Conservation (phyloP, 2,329 filamentous ascomycete species). For the Huntiella savannae region DNA sequence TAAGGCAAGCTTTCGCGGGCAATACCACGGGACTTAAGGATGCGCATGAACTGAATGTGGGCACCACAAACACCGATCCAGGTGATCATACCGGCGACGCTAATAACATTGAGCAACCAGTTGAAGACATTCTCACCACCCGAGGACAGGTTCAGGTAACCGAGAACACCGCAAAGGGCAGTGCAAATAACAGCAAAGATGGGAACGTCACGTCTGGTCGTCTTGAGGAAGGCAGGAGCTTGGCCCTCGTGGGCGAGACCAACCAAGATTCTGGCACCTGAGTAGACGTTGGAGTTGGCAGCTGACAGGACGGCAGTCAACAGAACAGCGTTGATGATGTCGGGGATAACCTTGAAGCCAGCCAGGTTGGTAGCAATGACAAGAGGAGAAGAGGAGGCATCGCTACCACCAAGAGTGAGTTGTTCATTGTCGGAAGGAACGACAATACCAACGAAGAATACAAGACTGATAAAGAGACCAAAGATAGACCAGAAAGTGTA, state of each 20-base stretch:
- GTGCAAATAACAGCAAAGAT: slow-evolving; percentile 35
- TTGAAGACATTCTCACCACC: slow-evolving; percentile 43
- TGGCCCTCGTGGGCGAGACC: slow-evolving; percentile 45
- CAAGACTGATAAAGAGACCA: slow-evolving; percentile 42
- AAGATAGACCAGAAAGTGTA: slow-evolving; percentile 62
- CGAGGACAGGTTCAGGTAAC: slow-evolving; percentile 46
- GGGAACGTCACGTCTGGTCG: slow-evolving; percentile 41
- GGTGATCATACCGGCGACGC: slow-evolving; percentile 49
- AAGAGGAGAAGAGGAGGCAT: slow-evolving; percentile 47
- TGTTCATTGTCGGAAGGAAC: slow-evolving; percentile 41
- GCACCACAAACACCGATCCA: slow-evolving; percentile 49
- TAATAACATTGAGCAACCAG: slow-evolving; percentile 55
- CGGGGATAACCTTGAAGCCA: slow-evolving; percentile 42
- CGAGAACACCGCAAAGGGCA: slow-evolving; percentile 40
- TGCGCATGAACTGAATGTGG: slow-evolving; percentile 47
- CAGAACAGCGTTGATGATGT: slow-evolving; percentile 61
- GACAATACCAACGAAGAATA: slow-evolving; percentile 54
- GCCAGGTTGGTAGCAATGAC: slow-evolving; percentile 41
- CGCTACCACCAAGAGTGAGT: slow-evolving; percentile 31
- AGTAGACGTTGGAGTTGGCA: slow-evolving; percentile 61
- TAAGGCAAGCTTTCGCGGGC: slow-evolving; percentile 40
- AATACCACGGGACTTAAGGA: slow-evolving; percentile 35
- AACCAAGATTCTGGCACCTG: slow-evolving; percentile 48
- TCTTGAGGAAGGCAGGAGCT: slow-evolving; percentile 39
- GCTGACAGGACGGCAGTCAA: slow-evolving; percentile 62